Evolutionary conservation across 2,329 filamentous ascomycete species (phyloP), one percentile per base, ranked within the genome.

Genomic region (Ilyonectria mors-panacis): DNA sequence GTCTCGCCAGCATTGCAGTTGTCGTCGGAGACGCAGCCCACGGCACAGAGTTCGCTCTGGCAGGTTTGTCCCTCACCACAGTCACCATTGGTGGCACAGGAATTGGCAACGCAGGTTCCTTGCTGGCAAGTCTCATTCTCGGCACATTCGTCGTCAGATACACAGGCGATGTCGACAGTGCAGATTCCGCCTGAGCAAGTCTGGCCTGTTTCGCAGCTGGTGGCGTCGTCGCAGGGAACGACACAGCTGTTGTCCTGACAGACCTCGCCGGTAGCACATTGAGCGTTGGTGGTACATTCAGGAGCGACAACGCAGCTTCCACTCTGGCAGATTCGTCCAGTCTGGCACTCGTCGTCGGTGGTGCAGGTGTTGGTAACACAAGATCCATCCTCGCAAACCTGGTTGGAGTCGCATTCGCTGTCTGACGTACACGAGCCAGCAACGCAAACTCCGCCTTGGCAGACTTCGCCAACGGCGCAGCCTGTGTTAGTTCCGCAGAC

Each of bases 401-500:
- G 15, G 10, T 33, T 15, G 13, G 28, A 19, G 10, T 12, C 19
- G 23, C 51, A 55, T 12, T 55, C 51, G 12, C 33, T 17, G 26
- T 55, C 33, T 4, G 6, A 3, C 10, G 51, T 23, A 15, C 51
- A 55, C 9, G n/a, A 33, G 39, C 39, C 39, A 21, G 44, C 8
- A 21, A 13, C 50, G 8, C 61, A 63, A n/a, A 45, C 42, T 35
- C 61, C 61, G 17, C 39, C 37, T 37, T 37, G 26, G 6, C 61
- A 63, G 13, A 37, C 58, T 19, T 63, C 53, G 2, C 61, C 61
- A 26, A 42, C 39, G 15, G 28, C 57, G 15, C 61, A 63, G 23
- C 56, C 53, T 2, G 44, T 30, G 7, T 56, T 23, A 30, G 35
- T 44, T 26, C 39, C 39, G 15, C 15, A n/a, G 23, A 30, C 8